Percentiles rank a stretch among this genome's conserved stretches.
Conservation (phyloP, 2,329 filamentous ascomycete species). For the Fusarium sp. region DNA sequence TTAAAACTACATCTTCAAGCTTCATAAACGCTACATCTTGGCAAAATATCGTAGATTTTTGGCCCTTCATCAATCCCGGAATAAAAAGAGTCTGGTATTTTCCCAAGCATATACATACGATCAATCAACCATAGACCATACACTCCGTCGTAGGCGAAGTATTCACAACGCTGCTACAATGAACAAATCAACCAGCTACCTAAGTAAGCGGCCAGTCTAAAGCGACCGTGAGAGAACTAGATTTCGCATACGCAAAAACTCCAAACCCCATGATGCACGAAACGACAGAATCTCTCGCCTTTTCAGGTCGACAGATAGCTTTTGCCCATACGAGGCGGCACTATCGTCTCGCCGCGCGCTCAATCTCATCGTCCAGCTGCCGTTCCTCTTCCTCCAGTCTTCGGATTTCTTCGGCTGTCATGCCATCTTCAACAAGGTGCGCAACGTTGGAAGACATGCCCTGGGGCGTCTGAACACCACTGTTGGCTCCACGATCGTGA, state of each 20-base stretch:
- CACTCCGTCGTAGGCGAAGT: neutral
- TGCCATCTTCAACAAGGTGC: constrained; percentile 69
- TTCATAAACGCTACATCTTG: constrained; percentile 9
- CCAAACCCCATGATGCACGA: constrained; percentile 36
- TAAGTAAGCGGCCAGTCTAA: constrained; percentile 11
- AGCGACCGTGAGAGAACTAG: constrained; percentile 18
- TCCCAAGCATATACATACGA: constrained; percentile 22
- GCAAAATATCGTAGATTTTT: constrained; percentile 3
- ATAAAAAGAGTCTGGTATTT: constrained; percentile 33
- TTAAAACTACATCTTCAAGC: neutral
- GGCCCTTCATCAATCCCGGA: constrained; percentile 14
- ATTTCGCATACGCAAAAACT: constrained; percentile 39
- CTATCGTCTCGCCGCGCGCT: constrained; percentile 53
- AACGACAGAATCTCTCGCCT: constrained; percentile 19
- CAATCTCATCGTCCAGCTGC: constrained; percentile 67
- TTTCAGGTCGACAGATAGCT: constrained; percentile 10
- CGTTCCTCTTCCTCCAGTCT: constrained; percentile 68
- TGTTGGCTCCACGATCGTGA: constrained; percentile 24
- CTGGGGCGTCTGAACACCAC: constrained; percentile 44
- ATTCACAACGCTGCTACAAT: constrained; percentile 21
- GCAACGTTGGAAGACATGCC: constrained; percentile 56
- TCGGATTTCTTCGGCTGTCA: constrained; percentile 67
- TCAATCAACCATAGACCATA: constrained; percentile 3
- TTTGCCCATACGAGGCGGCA: constrained; percentile 17
- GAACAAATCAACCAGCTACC: constrained; percentile 31